Evolutionary conservation across 371 early-diverging fungal genomes (phyloP), one percentile per base, ranked within the genome.

Genomic region (Blastocladiella emersonii): DNA sequence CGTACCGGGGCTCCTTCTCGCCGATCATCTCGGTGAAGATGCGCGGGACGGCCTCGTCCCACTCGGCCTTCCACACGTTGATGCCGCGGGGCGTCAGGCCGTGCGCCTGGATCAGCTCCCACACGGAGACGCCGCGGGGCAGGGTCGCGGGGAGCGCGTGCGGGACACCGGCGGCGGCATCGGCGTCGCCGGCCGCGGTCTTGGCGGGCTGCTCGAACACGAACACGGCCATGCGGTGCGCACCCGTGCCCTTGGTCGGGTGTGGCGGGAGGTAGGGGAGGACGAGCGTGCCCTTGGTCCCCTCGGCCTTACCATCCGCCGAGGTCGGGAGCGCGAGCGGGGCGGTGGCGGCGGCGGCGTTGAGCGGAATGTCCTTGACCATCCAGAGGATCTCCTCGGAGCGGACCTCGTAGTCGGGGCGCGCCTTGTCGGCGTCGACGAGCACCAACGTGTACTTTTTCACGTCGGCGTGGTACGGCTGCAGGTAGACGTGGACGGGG

Each of bases 251-350:
- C 65, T 81, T 80, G 56, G 86, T 81, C 39, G 91, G 91, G 68
- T 91, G 91, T 62, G 90, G 90, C 57, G 89, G 87, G 32, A 86
- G 59, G 67, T 90, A 91, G 10, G 78, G 72, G 39, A 88, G 68
- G 27, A 87, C 68, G n/a, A 75, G 72, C 43, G 83, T 75, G 23
- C 84, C 83, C 35, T 1, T 23, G 10, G 59, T 25, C 21, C 35
- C 25, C 3, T 34, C 27, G 25, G 59, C 34, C 10, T 34, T 21
- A n/a, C n/a, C n/a, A n/a, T n/a, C n/a, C 32, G 55, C 25, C 8
- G 59, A 25, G 43, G 59, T 36, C 37, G 59, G 59, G 17, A 59
- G 59, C 30, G 34, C 8, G 25, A 59, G 59, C 2, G 59, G 59
- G 13, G 37, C 59, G 2, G 59, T n/a, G 15, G 41, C 59, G 27